These are phyloP conservation scores for Antrodiella citrinella DNA, from an alignment of 768 basidiomycete genomes.

Conservation along the genomic window DNA sequence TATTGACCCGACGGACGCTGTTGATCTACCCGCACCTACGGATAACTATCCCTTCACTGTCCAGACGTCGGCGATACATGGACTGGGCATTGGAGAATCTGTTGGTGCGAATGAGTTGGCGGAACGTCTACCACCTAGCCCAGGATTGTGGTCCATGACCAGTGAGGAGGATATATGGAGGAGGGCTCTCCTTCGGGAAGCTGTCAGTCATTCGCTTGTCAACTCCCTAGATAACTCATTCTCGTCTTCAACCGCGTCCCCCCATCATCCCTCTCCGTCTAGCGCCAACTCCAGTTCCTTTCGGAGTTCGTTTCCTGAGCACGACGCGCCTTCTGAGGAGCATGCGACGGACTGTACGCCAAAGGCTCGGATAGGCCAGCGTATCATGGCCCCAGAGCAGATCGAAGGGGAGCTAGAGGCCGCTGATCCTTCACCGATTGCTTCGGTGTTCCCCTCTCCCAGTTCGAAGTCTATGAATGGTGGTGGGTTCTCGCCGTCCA, in stretches of 20 bases:
- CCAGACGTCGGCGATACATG: conserved; percentile 67
- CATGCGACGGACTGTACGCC: conserved; percentile 5
- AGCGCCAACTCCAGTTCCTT: conserved; percentile 3
- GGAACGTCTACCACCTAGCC: conserved; percentile 64
- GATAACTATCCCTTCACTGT: conserved; percentile 59
- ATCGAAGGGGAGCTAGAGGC: conserved; percentile 1
- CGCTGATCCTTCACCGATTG: conserved; percentile 2
- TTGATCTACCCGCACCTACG: conserved; percentile 69
- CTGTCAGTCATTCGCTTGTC: conserved; percentile 69
- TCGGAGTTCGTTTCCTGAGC: conserved; percentile 2
- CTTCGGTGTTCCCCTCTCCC: conserved; percentile 1
- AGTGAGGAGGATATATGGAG: conserved; percentile 64
- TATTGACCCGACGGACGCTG: conserved; percentile 79
- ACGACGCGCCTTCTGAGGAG: conserved; percentile 6
- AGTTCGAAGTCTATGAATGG: background rate
- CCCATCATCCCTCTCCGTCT: conserved; percentile 4
- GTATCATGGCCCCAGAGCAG: conserved; percentile 6
- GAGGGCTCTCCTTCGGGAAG: conserved; percentile 66
- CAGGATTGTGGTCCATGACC: conserved; percentile 49
- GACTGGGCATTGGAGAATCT: conserved; percentile 66
- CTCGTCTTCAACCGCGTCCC: conserved; percentile 20
- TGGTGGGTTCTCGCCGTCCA: background rate
- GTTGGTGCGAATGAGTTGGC: conserved; percentile 71
- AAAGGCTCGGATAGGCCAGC: conserved; percentile 6
- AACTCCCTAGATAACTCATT: conserved; percentile 41